Base-by-base conservation (phyloP, 441 rosid genomes). In the Populus hybrid region DNA sequence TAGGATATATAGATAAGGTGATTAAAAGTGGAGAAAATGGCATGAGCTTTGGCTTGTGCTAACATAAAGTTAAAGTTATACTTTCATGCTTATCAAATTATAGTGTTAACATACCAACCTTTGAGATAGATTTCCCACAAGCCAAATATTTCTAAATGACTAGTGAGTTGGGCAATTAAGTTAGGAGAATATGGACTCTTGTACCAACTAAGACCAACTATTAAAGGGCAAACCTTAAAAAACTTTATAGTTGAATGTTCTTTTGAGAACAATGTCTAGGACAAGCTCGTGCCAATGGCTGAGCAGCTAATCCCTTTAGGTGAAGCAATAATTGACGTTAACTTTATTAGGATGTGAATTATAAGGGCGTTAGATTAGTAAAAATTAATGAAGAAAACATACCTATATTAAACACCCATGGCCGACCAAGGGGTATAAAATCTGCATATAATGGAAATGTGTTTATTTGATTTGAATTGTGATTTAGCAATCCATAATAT, bases 401-500 rank as follows among this genome's bases (percentile, higher is more conserved):
- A 38, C 12, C 11, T 38, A 38, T 2, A 38, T 38, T 38, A 38
- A 38, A 38, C 42, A 38, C 12, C 42, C 12, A 38, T 38, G 42
- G 0, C 12, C 3, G 0, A 0, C 0, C 0, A 38, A 38, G 42
- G 42, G 42, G 0, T 38, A 2, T 0, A 38, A 38, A 38, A 9
- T 38, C 1, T 38, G 3, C 42, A 38, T 38, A 38, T 38, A 38
- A 28, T 28, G 29, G 3, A 28, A 28, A 28, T 28, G 3, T 28
- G 29, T 28, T 28, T 28, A 28, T 28, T 28, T 28, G 29, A 28
- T 28, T 28, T 28, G 29, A 28, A 0, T 28, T 28, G 29, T 28
- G 29, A 28, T 38, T 38, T 38, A 38, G 0, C 3, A 38, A 38
- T 38, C 42, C 12, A 38, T 38, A 38, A 38, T 38, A 38, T 38